These are phyloP conservation scores for Hypoxylon lenormandii DNA, from an alignment of 495 filamentous ascomycete genomes.

Conservation along the genomic window DNA sequence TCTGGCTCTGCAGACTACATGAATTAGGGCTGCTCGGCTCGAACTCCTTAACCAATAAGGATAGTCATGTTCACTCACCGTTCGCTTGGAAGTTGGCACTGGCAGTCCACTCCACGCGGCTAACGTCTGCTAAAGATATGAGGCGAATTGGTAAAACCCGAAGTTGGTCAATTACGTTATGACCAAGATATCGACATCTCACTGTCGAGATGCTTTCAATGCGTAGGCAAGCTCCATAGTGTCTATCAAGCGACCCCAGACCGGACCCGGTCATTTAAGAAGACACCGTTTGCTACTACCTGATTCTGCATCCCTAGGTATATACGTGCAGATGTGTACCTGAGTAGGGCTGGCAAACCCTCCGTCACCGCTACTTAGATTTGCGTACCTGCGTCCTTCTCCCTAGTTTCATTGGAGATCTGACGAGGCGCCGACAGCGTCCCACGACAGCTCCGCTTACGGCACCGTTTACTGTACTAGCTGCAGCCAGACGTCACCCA, in stretches of 20 bases:
- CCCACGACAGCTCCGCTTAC: conserved; percentile 37
- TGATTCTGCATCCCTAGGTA: conserved; percentile 9
- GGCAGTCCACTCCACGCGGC: too few species aligned
- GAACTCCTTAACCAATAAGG: conserved; percentile 14
- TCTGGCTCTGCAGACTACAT: not conserved
- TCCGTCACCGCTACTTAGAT: conserved; percentile 43
- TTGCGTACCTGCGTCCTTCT: conserved; percentile 21
- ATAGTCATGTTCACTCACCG: conserved; percentile 4
- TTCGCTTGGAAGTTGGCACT: not conserved
- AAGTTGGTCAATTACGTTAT: conserved; percentile 35
- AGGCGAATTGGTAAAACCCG: conserved; percentile 20
- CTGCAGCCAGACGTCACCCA: conserved; percentile 37
- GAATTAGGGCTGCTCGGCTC: conserved; percentile 1
- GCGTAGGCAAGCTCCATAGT: conserved; percentile 9
- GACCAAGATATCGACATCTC: conserved; percentile 15
- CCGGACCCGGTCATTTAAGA: not conserved
- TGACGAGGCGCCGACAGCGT: conserved; percentile 25
- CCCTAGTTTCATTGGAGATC: not conserved
- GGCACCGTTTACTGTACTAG: conserved; percentile 18
- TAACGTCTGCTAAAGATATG: not conserved
- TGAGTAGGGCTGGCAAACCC: conserved; percentile 9
- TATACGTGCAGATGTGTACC: conserved; percentile 5
- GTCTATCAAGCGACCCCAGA: conserved; percentile 8
- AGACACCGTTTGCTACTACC: conserved; percentile 9
- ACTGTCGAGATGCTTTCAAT: conserved; percentile 5